Percentiles rank a stretch among this genome's conserved stretches.
Evolutionary conservation across 257 asterid species (phyloP).

Genomic region (Primulina huaijiensis): DNA sequence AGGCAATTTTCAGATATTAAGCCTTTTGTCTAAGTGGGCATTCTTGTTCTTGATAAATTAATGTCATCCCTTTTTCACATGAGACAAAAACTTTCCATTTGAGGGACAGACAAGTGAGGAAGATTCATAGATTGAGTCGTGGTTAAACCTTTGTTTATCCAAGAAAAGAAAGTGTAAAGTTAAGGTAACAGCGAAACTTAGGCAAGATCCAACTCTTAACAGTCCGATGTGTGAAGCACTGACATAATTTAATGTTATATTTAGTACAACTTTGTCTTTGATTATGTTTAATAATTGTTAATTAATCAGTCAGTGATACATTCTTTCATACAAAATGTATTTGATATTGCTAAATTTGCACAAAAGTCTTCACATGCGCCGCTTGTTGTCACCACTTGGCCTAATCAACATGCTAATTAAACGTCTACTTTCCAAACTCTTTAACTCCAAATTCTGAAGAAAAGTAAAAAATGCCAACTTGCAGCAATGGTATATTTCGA

Average conservation of each 20-base stretch:
- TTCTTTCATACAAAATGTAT: slow-evolving; percentile 4
- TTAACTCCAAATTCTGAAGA: slow-evolving; percentile 27
- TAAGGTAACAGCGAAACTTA: slow-evolving; percentile 26
- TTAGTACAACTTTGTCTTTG: neutral
- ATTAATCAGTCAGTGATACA: neutral
- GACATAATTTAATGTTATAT: neutral
- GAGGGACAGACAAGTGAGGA: slow-evolving; percentile 17
- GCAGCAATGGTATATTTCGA: slow-evolving; percentile 1
- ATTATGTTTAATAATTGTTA: neutral
- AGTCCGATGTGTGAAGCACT: slow-evolving; percentile 21
- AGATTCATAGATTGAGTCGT: slow-evolving; percentile 17
- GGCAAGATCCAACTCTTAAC: slow-evolving; percentile 33
- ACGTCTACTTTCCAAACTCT: slow-evolving; percentile 16
- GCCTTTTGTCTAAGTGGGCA: slow-evolving; percentile 11
- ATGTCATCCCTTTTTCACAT: slow-evolving; percentile 20
- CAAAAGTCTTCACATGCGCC: slow-evolving; percentile 33
- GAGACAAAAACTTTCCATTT: slow-evolving; percentile 27
- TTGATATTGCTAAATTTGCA: slow-evolving; percentile 19
- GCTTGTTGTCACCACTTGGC: slow-evolving; percentile 27
- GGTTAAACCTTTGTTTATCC: slow-evolving; percentile 3
- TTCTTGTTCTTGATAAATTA: slow-evolving; percentile 5
- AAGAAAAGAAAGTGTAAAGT: slow-evolving; percentile 23
- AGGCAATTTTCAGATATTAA: slow-evolving; percentile 15
- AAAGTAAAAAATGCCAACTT: slow-evolving; percentile 18
- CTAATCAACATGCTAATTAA: slow-evolving; percentile 31